Evolutionary conservation across 208 protist genomes (phyloP).

Genomic region (Polymyxa betae): DNA sequence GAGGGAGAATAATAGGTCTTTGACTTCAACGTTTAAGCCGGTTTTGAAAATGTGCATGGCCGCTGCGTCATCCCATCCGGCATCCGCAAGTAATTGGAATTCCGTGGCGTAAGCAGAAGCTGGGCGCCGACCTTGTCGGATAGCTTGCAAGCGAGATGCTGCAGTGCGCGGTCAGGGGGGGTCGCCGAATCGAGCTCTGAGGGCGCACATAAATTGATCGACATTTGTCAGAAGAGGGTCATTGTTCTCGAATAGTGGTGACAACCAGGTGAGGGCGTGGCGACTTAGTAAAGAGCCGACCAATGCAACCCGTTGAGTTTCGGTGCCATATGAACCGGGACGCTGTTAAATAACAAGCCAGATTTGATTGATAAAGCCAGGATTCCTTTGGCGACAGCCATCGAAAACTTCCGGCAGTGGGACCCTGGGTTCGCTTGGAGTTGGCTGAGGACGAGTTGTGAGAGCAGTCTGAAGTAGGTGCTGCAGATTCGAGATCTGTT

Average conservation of each 20-base stretch:
- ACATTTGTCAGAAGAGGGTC: neutral
- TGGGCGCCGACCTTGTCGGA: neutral
- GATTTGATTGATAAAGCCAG: neutral
- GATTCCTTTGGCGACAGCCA: neutral
- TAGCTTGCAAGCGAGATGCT: neutral
- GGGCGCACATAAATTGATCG: neutral
- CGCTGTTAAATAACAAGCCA: neutral
- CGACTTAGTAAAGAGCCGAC: neutral
- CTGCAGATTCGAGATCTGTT: no score
- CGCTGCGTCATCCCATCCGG: neutral
- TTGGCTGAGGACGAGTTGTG: no score
- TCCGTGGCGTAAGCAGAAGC: neutral
- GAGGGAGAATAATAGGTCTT: neutral
- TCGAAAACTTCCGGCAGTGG: neutral
- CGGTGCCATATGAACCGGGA: neutral
- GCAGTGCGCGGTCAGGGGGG: no score
- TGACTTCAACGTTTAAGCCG: neutral
- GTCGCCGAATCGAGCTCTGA: neutral
- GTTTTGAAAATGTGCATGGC: neutral
- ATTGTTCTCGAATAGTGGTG: neutral
- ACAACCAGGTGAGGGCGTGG: neutral
- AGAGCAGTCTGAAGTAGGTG: no score
- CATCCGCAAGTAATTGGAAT: neutral
- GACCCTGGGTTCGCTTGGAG: neutral
- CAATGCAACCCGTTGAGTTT: neutral